These are phyloP conservation scores for Lophiotrema nucula DNA, from an alignment of 495 filamentous ascomycete species.

Conservation along the genomic window DNA sequence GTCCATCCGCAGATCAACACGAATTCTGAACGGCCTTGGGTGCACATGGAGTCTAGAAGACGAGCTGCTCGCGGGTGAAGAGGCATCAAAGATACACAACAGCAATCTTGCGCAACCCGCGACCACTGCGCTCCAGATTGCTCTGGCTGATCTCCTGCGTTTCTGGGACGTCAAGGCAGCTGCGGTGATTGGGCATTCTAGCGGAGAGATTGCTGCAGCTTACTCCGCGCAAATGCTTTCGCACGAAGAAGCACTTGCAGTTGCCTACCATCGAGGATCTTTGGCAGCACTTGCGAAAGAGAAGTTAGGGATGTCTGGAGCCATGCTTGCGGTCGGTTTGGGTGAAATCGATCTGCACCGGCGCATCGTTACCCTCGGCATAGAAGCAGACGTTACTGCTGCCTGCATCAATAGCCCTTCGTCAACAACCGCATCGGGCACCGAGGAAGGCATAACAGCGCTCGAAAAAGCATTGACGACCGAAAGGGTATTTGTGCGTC, in stretches of 20 bases:
- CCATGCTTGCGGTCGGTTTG: conserved; percentile 14
- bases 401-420: conserved; percentile 15
- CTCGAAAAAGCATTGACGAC: not conserved
- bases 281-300: not conserved
- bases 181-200: conserved; percentile 21
- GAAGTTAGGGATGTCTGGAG: not conserved
- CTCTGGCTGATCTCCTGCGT: conserved; percentile 39
- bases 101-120: conserved; percentile 39
- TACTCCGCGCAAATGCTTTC: not conserved
- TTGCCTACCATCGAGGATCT: conserved; percentile 3
- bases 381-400: not conserved
- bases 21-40: not conserved
- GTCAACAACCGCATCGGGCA: conserved; percentile 6
- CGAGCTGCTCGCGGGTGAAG: not conserved
- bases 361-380: not conserved
- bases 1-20: conserved; percentile 11
- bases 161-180: conserved; percentile 1
- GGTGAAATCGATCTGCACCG: not conserved
- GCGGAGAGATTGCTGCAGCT: conserved; percentile 26
- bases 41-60: not conserved
- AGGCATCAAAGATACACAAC: not conserved
- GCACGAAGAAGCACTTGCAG: not conserved
- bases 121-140: conserved; percentile 48
- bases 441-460: not conserved
- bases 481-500: conserved; percentile 31